Conservation (phyloP, 805 yeast species). For the Zygosaccharomyces lentus region DNA sequence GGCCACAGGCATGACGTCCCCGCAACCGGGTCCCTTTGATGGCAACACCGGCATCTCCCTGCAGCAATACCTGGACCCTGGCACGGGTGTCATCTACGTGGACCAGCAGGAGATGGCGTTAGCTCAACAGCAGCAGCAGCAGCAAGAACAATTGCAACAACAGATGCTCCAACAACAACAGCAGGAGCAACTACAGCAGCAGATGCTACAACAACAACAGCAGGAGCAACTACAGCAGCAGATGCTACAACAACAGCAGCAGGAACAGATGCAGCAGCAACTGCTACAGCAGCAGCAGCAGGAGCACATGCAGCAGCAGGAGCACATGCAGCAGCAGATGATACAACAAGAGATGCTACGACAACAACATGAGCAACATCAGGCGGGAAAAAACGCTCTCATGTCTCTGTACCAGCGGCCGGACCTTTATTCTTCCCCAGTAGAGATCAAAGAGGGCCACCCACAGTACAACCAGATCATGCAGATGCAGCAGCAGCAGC, state of each 20-base stretch:
- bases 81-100: slow-evolving; percentile 63
- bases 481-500: slow-evolving; percentile 29
- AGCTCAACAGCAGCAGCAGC: slow-evolving; percentile 24
- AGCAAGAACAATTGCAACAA: slow-evolving; percentile 8
- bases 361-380: slow-evolving; percentile 16
- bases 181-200: slow-evolving; percentile 13
- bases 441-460: slow-evolving; percentile 26
- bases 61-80: slow-evolving; percentile 68
- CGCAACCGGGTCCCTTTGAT: slow-evolving; percentile 27
- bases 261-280: slow-evolving; percentile 7
- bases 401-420: slow-evolving; percentile 31
- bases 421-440: slow-evolving; percentile 29
- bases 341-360: slow-evolving; percentile 2
- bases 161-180: slow-evolving; percentile 18
- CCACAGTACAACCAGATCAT: slow-evolving; percentile 30
- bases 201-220: slow-evolving; percentile 11
- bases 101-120: slow-evolving; percentile 57
- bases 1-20: slow-evolving; percentile 14
- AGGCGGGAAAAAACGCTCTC: slow-evolving; percentile 21
- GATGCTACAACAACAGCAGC: slow-evolving; percentile 3
- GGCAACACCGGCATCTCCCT: slow-evolving; percentile 29
- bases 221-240: slow-evolving; percentile 14
- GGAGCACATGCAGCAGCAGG: neutral
- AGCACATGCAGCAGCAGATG: slow-evolving; percentile 7
- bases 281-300: slow-evolving; percentile 10